Evolutionary conservation across 495 filamentous ascomycete genomes (phyloP), one percentile per base, ranked within the genome.

Genomic region (Penicillium longicatenatum): DNA sequence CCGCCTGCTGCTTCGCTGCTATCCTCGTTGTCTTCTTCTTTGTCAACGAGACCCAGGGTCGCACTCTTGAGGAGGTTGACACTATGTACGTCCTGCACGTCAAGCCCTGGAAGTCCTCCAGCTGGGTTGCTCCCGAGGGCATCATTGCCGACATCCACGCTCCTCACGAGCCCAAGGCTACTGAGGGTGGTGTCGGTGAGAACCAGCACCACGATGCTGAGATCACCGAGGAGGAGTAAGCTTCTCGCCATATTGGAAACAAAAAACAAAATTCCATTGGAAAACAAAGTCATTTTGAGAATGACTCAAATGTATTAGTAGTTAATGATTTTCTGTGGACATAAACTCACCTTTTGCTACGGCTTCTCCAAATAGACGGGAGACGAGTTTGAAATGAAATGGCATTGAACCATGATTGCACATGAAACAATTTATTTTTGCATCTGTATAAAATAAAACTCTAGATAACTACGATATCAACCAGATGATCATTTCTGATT

Each of bases 61-160:
- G 86, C 35, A 84, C 82, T 35, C 79, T 93, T 42, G 89, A 92
- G 78, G 86, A 92, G 68, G 80, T 93, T 58, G 91, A 95, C 70
- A 91, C 86, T 26, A 93, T 95, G 90, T 95, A 93, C 61, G 74
- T 91, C 51, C 65, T 86, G 29, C 77, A 82, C 54, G 80, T 92
- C 48, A 81, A 80, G 66, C 86, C 89, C n/a, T 86, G 84, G 80
- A 84, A 84, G 75, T 84, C 79, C 52, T 66, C 69, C 53, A 74
- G 73, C 59, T 91, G 88, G 88, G 70, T 75, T 16, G 74, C 83
- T 14, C 82, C 82, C 1, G 79, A 69, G 50, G 66, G 70, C 41
- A 68, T 75, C 47, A 54, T 75, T 51, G 54, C 52, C 39, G 72
- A 76, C 35, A 55, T 76, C 39, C 69, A 74, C 54, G 60, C 50